These are phyloP conservation scores for Kuraishia floccosa DNA, from an alignment of 805 yeast genomes.

Conservation along the genomic window DNA sequence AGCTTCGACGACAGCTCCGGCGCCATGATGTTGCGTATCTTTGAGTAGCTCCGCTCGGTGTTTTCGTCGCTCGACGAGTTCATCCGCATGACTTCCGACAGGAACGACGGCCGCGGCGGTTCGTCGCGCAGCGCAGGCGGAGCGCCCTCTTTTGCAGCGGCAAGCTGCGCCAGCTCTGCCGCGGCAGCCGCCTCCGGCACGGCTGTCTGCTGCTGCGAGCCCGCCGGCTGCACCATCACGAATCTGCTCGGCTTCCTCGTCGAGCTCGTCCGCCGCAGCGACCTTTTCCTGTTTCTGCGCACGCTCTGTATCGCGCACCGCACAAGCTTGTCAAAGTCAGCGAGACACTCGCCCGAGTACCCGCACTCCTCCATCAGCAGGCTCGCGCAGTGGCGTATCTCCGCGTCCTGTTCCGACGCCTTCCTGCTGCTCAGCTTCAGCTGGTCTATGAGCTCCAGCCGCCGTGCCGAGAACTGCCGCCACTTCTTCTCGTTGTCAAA, in stretches of 20 bases:
- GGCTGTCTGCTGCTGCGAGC: background rate
- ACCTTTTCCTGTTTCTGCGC: constrained; percentile 73
- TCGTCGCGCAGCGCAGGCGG: too few species aligned
- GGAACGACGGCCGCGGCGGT: too few species aligned
- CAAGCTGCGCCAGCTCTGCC: background rate
- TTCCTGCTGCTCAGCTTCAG: constrained; percentile 47
- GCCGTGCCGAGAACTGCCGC: constrained; percentile 84
- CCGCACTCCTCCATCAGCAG: constrained; percentile 69
- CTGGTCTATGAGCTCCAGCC: constrained; percentile 81
- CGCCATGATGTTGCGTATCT: constrained; percentile 7
- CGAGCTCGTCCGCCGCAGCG: constrained; percentile 21
- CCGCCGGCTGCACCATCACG: constrained; percentile 9
- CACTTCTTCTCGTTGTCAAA: constrained; percentile 77
- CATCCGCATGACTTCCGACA: constrained; percentile 14
- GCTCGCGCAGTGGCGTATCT: constrained; percentile 69
- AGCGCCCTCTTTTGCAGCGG: too few species aligned
- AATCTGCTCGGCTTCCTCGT: background rate
- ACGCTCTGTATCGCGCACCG: constrained; percentile 92
- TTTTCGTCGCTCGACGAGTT: constrained; percentile 14
- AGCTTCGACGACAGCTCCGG: constrained; percentile 24
- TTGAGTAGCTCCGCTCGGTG: constrained; percentile 11
- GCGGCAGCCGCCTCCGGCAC: background rate
- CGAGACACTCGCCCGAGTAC: constrained; percentile 42
- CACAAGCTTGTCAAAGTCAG: constrained; percentile 82
- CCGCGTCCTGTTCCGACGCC: constrained; percentile 88